Base-by-base conservation (phyloP, 352 stramenopile species). In the Globisporangium irregulare region DNA sequence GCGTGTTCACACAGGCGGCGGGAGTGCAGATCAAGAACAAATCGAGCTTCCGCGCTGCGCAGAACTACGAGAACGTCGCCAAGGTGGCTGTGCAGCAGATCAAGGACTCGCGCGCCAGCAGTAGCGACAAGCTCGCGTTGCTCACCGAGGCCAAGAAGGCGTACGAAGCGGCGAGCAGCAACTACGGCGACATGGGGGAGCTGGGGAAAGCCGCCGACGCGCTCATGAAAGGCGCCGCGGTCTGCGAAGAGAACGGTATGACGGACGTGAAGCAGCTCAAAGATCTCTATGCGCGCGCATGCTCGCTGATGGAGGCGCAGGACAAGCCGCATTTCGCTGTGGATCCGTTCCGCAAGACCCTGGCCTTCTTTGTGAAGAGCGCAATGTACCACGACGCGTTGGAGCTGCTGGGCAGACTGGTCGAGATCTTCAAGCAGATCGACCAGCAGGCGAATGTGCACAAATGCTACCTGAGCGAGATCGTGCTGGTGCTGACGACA, bases 151-250 rank as follows among this genome's bases (percentile, higher is more conserved):
- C 81, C 6, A 81, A 77, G 34, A 73, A 84, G 48, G 78, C 77
- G 5, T 94, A 86, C 62, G 85, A 93, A 66, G 71, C 75, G 0
- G 87, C 83, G 25, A 88, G 82, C 73, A 67, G 70, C 36, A 77
- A 85, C 58, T 94, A 93, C 57, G 79, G 81, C 59, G 87, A 94
- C 68, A 94, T 92, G 85, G 84, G 86, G 36, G 87, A 94, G 73
- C 71, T 94, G 24, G 87, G 87, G 25, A 94, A 94, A 69, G 85
- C 84, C n/a, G 83, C 84, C 0, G 87, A 94, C 27, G 86, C 84
- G 20, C 73, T 94, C 4, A 61, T 92, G 25, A 94, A 93, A 60
- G 83, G 73, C 50, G 87, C 83, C 1, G 65, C 78, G 25, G 71
- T 71, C 10, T 83, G 90, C 53, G 78, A 82, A 14, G 71, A 83